Evolutionary conservation across 2,329 filamentous ascomycete species (phyloP), one percentile per base, ranked within the genome.

Genomic region (Sarocladiaceae sp.): DNA sequence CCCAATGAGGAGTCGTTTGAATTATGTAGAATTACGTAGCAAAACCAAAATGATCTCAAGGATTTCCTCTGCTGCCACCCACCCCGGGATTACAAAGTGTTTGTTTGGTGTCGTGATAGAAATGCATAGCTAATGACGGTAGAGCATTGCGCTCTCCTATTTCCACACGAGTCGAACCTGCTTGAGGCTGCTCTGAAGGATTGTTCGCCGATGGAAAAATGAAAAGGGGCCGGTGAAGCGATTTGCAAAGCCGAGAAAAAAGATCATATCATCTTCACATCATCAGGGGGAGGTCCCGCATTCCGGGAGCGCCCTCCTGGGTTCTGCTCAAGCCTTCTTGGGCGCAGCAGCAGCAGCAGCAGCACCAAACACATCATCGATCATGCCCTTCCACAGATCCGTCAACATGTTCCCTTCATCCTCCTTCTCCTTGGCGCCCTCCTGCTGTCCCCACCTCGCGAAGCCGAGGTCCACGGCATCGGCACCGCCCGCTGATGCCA

Each of bases 401-500:
- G 58, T 66, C 21, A 82, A 57, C 66, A 80, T 74, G 45, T 70
- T 67, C 16, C 63, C 53, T 41, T 58, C 47, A 15, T 60, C 55
- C 13, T 61, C 55, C 21, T 61, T 53, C 43, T 64, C 56, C 19
- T 58, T 52, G n/a, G 48, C 48, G 11, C 48, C 34, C 18, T 48
- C 58, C 18, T 33, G 45, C 45, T 48, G 55, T 46, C 26, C 13
- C 16, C 67, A 61, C 49, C 77, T 71, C 9, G 64, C 64, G 53
- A 76, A 74, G 56, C 73, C 74, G 43, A 81, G 64, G 58, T 77
- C 70, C 5, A 76, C 65, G 37, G 76, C 70, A 56, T 80, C 76
- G 6, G 78, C 55, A 37, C 71, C 69, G 15, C 37, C 37, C 6
- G 37, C 37, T 12, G 19, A 7, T 52, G 80, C 74, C n/a, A 81